These are phyloP conservation scores for Gaeumannomyces tritici DNA, from an alignment of 2,329 filamentous ascomycete species.

Conservation along the genomic window DNA sequence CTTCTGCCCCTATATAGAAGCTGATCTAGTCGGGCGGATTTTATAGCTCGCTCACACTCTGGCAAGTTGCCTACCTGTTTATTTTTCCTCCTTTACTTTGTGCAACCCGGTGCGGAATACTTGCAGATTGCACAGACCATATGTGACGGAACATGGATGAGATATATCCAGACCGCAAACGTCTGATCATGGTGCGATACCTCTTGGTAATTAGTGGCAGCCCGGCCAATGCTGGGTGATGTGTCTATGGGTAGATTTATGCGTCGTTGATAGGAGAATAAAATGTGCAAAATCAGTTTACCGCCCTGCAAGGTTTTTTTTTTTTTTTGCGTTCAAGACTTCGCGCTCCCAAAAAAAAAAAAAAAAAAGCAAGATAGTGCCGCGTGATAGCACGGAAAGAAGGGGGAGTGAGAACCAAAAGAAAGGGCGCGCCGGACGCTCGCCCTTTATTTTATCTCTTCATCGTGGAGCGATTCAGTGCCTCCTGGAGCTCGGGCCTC, in stretches of 20 bases:
- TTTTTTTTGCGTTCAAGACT: neutral
- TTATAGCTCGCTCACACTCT: neutral
- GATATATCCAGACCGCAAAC: neutral
- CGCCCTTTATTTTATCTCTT: constrained; percentile 29
- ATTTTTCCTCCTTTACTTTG: no score
- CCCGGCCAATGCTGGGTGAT: neutral
- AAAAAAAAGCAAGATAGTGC: neutral
- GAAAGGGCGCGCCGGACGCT: neutral
- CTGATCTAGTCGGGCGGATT: neutral
- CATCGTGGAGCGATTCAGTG: constrained; percentile 71
- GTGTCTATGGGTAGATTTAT: neutral
- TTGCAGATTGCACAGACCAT: neutral
- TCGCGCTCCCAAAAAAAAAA: neutral
- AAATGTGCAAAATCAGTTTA: neutral
- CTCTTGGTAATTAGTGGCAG: neutral
- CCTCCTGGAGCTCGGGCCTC: constrained; percentile 81
- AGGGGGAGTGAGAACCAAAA: neutral
- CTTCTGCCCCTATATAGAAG: neutral
- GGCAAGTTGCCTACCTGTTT: no score
- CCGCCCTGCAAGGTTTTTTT: neutral
- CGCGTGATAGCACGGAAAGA: neutral
- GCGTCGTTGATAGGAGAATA: neutral
- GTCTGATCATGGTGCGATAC: neutral
- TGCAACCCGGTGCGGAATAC: neutral
- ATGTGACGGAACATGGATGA: neutral